Conservation (phyloP, 495 filamentous ascomycete genomes). For the Friedmanniomyces endolithicus region DNA sequence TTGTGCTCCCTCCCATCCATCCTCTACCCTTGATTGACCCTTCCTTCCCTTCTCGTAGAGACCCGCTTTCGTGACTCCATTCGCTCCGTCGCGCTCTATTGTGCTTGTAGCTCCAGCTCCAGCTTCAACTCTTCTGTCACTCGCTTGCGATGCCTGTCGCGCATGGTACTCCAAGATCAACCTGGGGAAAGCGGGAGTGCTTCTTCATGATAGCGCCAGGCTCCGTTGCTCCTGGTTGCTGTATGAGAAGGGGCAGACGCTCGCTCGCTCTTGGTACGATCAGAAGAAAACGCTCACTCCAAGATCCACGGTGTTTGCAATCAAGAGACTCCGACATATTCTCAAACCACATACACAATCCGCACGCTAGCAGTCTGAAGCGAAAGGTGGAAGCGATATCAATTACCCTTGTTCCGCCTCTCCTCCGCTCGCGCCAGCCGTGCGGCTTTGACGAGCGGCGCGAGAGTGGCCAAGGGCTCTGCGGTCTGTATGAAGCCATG, state of each 20-base stretch:
- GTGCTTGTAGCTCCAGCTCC: too few species aligned
- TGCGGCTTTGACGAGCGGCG: conserved; percentile 79
- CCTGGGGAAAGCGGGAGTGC: too few species aligned
- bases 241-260: neutral
- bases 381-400: conserved; percentile 3
- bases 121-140: too few species aligned
- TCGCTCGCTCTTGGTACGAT: neutral
- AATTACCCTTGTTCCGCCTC: conserved; percentile 43
- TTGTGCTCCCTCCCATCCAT: neutral
- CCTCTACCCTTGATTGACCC: neutral
- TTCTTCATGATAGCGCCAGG: too few species aligned
- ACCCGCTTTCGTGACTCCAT: neutral
- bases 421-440: conserved; percentile 73
- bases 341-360: too few species aligned
- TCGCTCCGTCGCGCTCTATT: neutral
- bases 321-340: neutral
- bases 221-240: too few species aligned
- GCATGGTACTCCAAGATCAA: too few species aligned
- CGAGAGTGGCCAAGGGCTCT: conserved; percentile 59
- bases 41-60: neutral
- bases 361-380: neutral
- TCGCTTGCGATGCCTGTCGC: too few species aligned
- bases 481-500: conserved; percentile 76
- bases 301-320: too few species aligned
- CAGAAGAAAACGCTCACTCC: neutral